Conservation (phyloP, 192 early-diverging fungal genomes). For the Backusella morwellensis region DNA sequence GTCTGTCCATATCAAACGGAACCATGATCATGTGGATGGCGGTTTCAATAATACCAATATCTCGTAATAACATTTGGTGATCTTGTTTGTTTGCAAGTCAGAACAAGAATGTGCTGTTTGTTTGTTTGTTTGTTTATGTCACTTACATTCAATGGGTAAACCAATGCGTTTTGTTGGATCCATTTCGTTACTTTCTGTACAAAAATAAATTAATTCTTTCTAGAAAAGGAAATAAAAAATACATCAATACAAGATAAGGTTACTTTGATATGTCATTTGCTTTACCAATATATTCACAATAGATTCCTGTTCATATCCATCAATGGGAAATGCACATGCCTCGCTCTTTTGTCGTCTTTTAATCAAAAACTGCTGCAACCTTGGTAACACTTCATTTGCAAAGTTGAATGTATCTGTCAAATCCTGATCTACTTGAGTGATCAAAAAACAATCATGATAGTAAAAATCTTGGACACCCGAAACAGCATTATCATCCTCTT, state of each 20-base stretch:
- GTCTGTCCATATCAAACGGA: slow-evolving; percentile 16
- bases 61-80: slow-evolving; percentile 18
- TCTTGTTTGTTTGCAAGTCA: background rate
- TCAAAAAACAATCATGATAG: slow-evolving; percentile 24
- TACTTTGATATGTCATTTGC: background rate
- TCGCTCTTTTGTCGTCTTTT: slow-evolving; percentile 1
- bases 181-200: slow-evolving; percentile 15
- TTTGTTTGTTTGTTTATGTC: background rate
- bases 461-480: slow-evolving; percentile 22
- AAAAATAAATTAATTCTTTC: slow-evolving; percentile 18
- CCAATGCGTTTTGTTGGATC: slow-evolving; percentile 14
- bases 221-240: background rate
- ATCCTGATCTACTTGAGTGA: slow-evolving; percentile 2
- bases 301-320: slow-evolving; percentile 5
- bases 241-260: background rate
- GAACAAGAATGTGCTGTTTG: background rate
- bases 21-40: slow-evolving; percentile 21
- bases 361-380: slow-evolving; percentile 16
- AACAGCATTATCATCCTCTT: background rate
- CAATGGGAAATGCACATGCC: slow-evolving; percentile 6
- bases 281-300: slow-evolving; percentile 19
- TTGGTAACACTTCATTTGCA: slow-evolving; percentile 20
- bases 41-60: slow-evolving; percentile 22
- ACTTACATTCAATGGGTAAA: slow-evolving; percentile 19
- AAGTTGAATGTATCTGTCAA: slow-evolving; percentile 15